A percentile compares a stretch with the other conserved stretches of the same genome.
These are phyloP conservation scores for Corrigiola litoralis DNA, from an alignment of 179 eudicot species.

Conservation along the genomic window DNA sequence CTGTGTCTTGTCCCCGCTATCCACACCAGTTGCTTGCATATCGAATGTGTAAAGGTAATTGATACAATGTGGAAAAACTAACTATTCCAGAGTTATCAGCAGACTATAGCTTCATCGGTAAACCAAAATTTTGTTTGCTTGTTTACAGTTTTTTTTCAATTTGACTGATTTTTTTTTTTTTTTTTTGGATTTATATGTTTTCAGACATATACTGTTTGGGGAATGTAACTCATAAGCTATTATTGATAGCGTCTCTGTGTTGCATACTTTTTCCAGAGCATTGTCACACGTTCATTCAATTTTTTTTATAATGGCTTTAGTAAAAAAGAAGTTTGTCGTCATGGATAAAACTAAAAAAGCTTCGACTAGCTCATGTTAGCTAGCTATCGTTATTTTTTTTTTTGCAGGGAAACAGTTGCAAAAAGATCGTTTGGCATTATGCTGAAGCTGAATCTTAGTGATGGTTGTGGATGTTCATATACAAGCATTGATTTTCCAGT, in stretches of 20 bases:
- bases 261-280: too few species aligned
- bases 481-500: slow-evolving; percentile 47
- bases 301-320: neutral
- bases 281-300: too few species aligned
- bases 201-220: too few species aligned
- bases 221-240: too few species aligned
- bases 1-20: too few species aligned
- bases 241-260: too few species aligned
- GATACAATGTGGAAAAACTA: too few species aligned
- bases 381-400: neutral
- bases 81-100: neutral
- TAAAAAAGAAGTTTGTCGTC: neutral
- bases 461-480: slow-evolving; percentile 56
- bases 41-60: too few species aligned
- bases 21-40: too few species aligned
- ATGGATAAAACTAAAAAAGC: neutral
- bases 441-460: slow-evolving; percentile 55
- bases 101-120: neutral
- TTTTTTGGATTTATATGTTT: too few species aligned
- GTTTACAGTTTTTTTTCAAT: neutral
- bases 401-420: slow-evolving; percentile 47
- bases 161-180: too few species aligned
- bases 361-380: neutral
- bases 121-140: neutral
- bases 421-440: slow-evolving; percentile 41